A percentile compares a stretch with the other conserved stretches of the same genome.
Conservation (phyloP, 352 stramenopile genomes). For the Globisporangium spiculum region DNA sequence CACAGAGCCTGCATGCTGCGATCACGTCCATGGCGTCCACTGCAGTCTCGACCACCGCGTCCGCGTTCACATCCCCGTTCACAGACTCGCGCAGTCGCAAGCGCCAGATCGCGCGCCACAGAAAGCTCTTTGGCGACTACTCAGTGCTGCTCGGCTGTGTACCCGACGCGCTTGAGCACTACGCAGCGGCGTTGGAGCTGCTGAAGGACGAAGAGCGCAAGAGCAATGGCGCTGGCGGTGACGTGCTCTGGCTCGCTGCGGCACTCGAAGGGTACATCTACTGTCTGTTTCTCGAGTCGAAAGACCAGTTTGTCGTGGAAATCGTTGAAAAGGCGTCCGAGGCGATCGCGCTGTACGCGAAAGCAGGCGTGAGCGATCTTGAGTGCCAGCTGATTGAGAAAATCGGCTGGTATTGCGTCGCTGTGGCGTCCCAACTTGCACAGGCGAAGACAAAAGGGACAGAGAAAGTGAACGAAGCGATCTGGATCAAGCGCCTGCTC, state of each 20-base stretch:
- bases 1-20: conserved; percentile 16
- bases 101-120: conserved; percentile 51
- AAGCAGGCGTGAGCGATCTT: conserved; percentile 59
- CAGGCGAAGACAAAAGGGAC: conserved; percentile 14
- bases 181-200: conserved; percentile 64
- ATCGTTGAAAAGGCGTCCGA: conserved; percentile 80
- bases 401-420: conserved; percentile 70
- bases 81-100: conserved; percentile 51
- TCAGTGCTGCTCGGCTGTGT: conserved; percentile 62
- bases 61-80: conserved; percentile 29
- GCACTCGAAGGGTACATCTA: conserved; percentile 74
- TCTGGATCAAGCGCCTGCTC: conserved; percentile 71
- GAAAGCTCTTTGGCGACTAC: conserved; percentile 84
- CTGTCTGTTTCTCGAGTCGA: conserved; percentile 47
- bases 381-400: conserved; percentile 71
- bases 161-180: conserved; percentile 69
- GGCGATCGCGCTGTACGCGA: conserved; percentile 61
- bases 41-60: conserved; percentile 32
- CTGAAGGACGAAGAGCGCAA: conserved; percentile 74
- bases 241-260: conserved; percentile 77
- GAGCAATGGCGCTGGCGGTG: conserved; percentile 39
- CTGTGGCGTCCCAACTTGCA: conserved; percentile 34
- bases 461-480: conserved; percentile 46
- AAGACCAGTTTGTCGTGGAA: conserved; percentile 65
- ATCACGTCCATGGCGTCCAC: conserved; percentile 18